phyloP scores from a whole-genome alignment of 768 basidiomycete species.

The Lyophyllum atratum region DNA sequence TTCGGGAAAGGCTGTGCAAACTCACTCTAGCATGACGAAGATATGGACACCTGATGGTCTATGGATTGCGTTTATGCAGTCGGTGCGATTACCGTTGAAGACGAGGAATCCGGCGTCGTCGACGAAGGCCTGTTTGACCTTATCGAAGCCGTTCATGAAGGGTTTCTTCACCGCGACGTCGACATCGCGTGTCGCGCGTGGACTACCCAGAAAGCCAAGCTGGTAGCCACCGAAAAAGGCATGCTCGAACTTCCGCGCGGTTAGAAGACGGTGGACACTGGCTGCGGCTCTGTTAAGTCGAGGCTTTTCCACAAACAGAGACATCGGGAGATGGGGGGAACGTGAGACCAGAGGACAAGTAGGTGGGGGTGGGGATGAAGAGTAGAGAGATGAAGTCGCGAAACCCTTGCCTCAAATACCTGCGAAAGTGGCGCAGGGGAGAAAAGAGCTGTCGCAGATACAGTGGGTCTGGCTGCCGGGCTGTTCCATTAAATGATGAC shows the following conservation, averaged over 20 bases:
- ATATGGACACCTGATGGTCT: constrained; percentile 8
- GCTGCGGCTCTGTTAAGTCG: constrained; percentile 9
- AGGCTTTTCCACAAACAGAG: neutral
- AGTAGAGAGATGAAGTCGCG: neutral
- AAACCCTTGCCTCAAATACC: neutral
- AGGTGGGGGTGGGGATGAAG: neutral
- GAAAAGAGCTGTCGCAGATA: neutral
- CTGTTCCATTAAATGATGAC: neutral
- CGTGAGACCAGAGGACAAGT: too few species aligned
- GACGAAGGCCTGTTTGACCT: constrained; percentile 14
- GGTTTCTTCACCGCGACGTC: constrained; percentile 12
- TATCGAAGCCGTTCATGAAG: constrained; percentile 11
- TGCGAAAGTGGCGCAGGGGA: neutral
- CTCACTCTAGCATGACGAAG: constrained; percentile 11
- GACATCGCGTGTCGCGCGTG: constrained; percentile 10
- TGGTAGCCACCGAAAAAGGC: constrained; percentile 13
- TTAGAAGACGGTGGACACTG: constrained; percentile 5
- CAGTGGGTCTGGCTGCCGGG: neutral
- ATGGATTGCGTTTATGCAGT: constrained; percentile 10
- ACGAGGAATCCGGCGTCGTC: constrained; percentile 10
- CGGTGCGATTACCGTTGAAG: constrained; percentile 10
- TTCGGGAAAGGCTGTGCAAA: neutral
- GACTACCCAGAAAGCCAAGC: constrained; percentile 7
- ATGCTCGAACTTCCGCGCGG: constrained; percentile 9
- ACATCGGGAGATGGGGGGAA: neutral